Conservation (phyloP, 176 grass and related monocot species). For the Lolium rigidum region DNA sequence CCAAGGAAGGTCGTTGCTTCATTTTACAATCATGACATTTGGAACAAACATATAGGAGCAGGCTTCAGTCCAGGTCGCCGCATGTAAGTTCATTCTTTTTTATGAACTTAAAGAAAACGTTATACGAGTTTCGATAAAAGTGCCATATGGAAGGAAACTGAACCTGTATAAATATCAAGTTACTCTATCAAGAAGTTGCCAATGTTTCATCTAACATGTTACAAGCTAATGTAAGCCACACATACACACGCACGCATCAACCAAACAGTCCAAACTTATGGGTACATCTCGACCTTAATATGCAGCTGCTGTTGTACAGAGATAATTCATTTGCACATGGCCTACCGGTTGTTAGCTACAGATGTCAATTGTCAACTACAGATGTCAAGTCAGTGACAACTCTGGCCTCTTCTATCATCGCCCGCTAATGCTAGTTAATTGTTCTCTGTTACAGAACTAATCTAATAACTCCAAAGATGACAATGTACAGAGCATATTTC, state of each 20-base stretch:
- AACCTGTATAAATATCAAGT: constrained; percentile 30
- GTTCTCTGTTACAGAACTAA: constrained; percentile 37
- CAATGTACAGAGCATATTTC: constrained; percentile 41
- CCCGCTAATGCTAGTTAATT: constrained; percentile 26
- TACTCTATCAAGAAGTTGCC: background rate
- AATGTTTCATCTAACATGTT: background rate
- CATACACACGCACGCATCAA: constrained; percentile 16
- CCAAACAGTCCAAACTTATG: background rate
- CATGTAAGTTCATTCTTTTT: background rate
- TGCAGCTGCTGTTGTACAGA: constrained; percentile 38
- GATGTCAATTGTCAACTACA: constrained; percentile 28
- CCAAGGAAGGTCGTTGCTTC: background rate
- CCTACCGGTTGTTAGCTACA: constrained; percentile 22
- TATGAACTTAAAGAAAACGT: background rate
- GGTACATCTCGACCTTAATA: constrained; percentile 29
- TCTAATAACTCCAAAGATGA: constrained; percentile 15
- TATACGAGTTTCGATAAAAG: background rate
- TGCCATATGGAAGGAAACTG: background rate
- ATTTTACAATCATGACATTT: constrained; percentile 19
- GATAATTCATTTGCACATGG: constrained; percentile 28
- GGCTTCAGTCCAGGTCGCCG: background rate
- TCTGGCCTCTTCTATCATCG: constrained; percentile 6
- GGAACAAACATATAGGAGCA: background rate
- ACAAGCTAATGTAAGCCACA: constrained; percentile 1
- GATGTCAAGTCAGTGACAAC: constrained; percentile 22